Base-by-base conservation (phyloP, 139 green algal genomes). In the Picochlorum sp. region DNA sequence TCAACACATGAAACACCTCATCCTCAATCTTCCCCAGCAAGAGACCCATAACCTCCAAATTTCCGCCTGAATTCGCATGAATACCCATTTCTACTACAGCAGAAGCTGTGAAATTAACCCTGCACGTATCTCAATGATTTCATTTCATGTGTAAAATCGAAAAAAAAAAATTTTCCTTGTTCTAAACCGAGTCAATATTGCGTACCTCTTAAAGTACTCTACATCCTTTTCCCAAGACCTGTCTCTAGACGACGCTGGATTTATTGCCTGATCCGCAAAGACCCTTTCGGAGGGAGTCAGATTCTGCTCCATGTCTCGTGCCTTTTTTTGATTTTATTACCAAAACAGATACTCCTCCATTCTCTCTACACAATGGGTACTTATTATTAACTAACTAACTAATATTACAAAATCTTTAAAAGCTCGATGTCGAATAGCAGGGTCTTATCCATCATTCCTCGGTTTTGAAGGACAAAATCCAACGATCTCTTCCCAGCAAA, bases 71-170 rank as follows among this genome's bases (percentile, higher is more conserved):
- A 34, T 84, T 80, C 9, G 90, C 88, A 68, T 98, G 93, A 84
- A 97, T 96, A 0, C 89, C 85, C 72, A 98, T 98, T 71, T 98
- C 98, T 8, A 98, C 74, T 44, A 98, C 73, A 2, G 93, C 91
- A 34, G 97, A 76, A 2, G 92, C 91, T 0, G 91, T 97, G 45
- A 98, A 88, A 5, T 78, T 69, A 21, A 96, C 92, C 45, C 88
- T 96, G 76, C 60, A 70, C 6, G 2, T 30, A 30, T 30, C 26
- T 26, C 24, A 26, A 26, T 26, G 24, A 26, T n/a, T n/a, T n/a
- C 2, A 26, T 26, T 26, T 26, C 24, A 26, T 26, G 24, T 26
- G 24, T 26, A 26, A 26, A 26, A 3, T 26, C 24, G 24, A n/a
- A n/a, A n/a, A n/a, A n/a, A n/a, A n/a, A n/a, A n/a, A n/a, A n/a